These are phyloP conservation scores for Triticum timopheevii DNA, from an alignment of 176 grass and related monocot species.

Conservation along the genomic window DNA sequence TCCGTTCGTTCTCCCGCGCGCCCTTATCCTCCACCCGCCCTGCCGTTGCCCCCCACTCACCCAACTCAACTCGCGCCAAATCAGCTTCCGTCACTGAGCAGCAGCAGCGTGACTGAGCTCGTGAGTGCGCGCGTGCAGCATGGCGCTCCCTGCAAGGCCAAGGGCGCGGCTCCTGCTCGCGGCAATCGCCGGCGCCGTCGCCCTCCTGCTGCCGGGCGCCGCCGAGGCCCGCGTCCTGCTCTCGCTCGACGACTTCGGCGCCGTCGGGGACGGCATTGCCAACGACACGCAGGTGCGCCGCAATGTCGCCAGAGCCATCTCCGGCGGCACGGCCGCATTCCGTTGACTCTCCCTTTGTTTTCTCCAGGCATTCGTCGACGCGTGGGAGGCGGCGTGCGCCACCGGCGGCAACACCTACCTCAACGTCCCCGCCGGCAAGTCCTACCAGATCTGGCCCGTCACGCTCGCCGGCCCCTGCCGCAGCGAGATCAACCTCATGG, in stretches of 20 bases:
- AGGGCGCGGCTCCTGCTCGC: conserved; percentile 19
- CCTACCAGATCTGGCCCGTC: conserved; percentile 54
- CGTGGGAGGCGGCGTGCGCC: conserved; percentile 59
- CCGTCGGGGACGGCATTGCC: conserved; percentile 54
- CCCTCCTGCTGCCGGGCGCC: neutral
- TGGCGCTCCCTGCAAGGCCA: neutral
- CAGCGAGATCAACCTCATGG: conserved; percentile 44
- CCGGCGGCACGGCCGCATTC: neutral
- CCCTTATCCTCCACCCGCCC: neutral
- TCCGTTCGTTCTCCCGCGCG: neutral
- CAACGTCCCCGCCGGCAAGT: conserved; percentile 49
- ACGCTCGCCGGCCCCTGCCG: conserved; percentile 55
- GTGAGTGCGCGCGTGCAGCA: neutral
- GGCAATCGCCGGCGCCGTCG: neutral
- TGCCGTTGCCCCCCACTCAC: neutral
- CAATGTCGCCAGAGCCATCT: neutral
- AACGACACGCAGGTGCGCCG: conserved; percentile 52
- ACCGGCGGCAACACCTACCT: conserved; percentile 30
- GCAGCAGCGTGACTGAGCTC: neutral
- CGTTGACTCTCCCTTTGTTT: neutral
- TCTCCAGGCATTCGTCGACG: conserved; percentile 50
- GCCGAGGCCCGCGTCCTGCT: conserved; percentile 36
- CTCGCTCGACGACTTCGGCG: conserved; percentile 65
- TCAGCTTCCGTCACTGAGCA: neutral
- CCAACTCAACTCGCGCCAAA: neutral